Evolutionary conservation across 331 rosid genomes (phyloP).

Genomic region (Arachis monticola): DNA sequence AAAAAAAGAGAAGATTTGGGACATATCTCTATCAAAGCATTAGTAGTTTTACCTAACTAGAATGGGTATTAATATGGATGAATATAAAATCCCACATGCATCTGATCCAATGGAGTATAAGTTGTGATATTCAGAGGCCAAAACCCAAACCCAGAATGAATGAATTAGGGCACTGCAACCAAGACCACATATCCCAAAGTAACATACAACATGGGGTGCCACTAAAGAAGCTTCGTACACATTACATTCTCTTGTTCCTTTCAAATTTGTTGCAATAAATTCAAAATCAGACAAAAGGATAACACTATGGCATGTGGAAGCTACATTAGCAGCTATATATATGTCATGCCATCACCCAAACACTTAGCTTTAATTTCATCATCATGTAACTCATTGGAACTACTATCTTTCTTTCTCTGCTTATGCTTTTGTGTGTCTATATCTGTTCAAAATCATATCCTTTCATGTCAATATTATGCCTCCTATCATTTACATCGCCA

Average conservation of each 20-base stretch:
- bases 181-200: slow-evolving; percentile 37
- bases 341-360: too few relatives aligned
- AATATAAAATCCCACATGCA: slow-evolving; percentile 7
- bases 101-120: slow-evolving; percentile 14
- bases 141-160: neutral
- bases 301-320: slow-evolving; percentile 33
- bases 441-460: too few relatives aligned
- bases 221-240: slow-evolving; percentile 50
- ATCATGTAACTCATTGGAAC: too few relatives aligned
- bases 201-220: slow-evolving; percentile 36
- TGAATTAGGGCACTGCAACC: slow-evolving; percentile 21
- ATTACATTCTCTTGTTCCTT: slow-evolving; percentile 58
- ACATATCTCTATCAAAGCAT: slow-evolving; percentile 12
- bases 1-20: too few relatives aligned
- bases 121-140: slow-evolving; percentile 20
- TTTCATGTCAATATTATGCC: too few relatives aligned
- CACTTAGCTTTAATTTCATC: too few relatives aligned
- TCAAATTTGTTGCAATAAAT: slow-evolving; percentile 47
- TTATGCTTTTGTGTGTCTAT: too few relatives aligned
- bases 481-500: too few relatives aligned
- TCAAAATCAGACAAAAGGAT: slow-evolving; percentile 35
- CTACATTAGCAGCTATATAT: neutral
- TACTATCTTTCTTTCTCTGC: too few relatives aligned
- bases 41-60: neutral
- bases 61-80: neutral